A percentile compares a stretch with the other conserved stretches of the same genome.
phyloP scores from a whole-genome alignment of 768 basidiomycete genomes.

The Pleurotus pulmonarius region DNA sequence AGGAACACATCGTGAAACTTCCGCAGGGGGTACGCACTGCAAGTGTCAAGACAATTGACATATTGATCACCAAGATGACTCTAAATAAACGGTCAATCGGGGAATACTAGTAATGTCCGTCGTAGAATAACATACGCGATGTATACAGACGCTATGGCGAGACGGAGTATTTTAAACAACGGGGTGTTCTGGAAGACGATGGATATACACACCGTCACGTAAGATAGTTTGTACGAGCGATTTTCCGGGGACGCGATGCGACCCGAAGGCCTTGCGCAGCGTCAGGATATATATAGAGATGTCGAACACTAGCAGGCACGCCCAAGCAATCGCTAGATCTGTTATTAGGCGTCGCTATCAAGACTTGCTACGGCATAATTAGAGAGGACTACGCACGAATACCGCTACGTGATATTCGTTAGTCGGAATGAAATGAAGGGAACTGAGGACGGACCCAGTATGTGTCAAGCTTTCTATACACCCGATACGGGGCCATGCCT shows the following conservation, averaged over 20 bases:
- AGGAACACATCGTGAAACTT: too few species aligned
- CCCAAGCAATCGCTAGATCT: slow-evolving; percentile 5
- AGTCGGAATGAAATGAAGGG: not conserved
- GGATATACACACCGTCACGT: slow-evolving; percentile 5
- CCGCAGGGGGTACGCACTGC: not conserved
- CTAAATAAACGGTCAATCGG: not conserved
- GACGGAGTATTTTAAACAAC: not conserved
- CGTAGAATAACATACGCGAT: not conserved
- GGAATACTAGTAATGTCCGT: too few species aligned
- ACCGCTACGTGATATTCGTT: not conserved
- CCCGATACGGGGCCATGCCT: slow-evolving; percentile 4
- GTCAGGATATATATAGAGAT: slow-evolving; percentile 1
- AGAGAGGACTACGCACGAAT: not conserved
- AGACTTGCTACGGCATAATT: too few species aligned
- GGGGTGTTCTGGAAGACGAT: too few species aligned
- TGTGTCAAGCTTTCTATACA: slow-evolving; percentile 2
- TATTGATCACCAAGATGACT: slow-evolving; percentile 6
- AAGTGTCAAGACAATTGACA: not conserved
- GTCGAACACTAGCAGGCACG: not conserved
- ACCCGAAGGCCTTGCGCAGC: not conserved
- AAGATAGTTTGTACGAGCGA: not conserved
- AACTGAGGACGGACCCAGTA: not conserved
- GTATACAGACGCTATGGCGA: not conserved
- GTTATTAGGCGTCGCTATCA: too few species aligned
- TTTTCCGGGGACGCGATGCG: not conserved